A percentile compares a stretch with the other conserved stretches of the same genome.
These are phyloP conservation scores for Geotrichum reessii DNA, from an alignment of 1,139 yeast genomes.

Conservation along the genomic window DNA sequence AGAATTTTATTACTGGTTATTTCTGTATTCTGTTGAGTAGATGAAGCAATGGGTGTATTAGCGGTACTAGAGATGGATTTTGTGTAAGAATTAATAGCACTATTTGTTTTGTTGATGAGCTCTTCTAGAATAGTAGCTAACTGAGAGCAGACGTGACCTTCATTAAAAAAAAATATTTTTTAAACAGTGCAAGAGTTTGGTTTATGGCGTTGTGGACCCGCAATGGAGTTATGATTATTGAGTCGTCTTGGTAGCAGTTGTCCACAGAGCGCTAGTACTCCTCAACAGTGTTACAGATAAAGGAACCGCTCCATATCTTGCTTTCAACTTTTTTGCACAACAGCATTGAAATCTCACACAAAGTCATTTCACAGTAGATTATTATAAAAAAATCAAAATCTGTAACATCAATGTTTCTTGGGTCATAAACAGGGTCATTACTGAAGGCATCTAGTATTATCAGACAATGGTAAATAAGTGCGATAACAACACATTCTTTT, in stretches of 20 bases:
- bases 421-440: slow-evolving; percentile 12
- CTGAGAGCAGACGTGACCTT: slow-evolving; percentile 15
- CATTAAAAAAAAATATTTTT: slow-evolving; percentile 9
- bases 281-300: slow-evolving; percentile 13
- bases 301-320: slow-evolving; percentile 13
- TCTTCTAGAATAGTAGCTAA: slow-evolving; percentile 11
- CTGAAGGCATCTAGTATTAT: slow-evolving; percentile 11
- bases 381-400: slow-evolving; percentile 15
- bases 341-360: slow-evolving; percentile 14
- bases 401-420: slow-evolving; percentile 10
- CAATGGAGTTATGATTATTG: slow-evolving; percentile 11
- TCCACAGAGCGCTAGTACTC: slow-evolving; percentile 15
- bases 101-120: slow-evolving; percentile 12
- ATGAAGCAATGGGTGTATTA: background rate
- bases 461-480: slow-evolving; percentile 12
- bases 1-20: background rate
- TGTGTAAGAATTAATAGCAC: background rate
- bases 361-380: slow-evolving; percentile 15
- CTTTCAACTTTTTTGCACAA: slow-evolving; percentile 13
- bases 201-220: slow-evolving; percentile 5
- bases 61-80: background rate
- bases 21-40: background rate
- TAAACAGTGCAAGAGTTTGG: slow-evolving; percentile 2
- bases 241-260: slow-evolving; percentile 13
- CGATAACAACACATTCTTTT: slow-evolving; percentile 17